Evolutionary conservation across 129 eudicot species (phyloP), one percentile per base, ranked within the genome.

Genomic region (Arctium minus): DNA sequence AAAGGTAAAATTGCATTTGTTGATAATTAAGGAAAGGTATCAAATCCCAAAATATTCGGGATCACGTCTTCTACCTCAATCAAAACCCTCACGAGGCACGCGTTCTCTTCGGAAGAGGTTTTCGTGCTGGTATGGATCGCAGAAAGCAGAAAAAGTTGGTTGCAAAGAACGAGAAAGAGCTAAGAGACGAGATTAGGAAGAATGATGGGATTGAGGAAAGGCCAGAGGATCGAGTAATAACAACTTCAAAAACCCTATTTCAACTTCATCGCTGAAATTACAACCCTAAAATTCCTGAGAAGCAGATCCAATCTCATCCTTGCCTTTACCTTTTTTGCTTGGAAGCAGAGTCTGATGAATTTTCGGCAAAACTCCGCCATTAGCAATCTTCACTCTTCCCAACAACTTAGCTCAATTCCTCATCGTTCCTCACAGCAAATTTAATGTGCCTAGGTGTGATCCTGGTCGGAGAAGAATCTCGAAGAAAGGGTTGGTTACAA

Each of bases 381-480:
- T 92, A 2, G 94, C 94, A 67, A 92, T 92, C 5, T 90, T 92
- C 37, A 92, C 96, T 9, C 74, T 8, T 3, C 96, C 93, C 42
- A 92, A 53, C 17, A 92, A 37, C 88, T 92, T 92, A n/a, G 67
- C 93, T 86, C 17, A 92, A 76, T 72, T 92, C 96, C 75, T 89
- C 96, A 11, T 92, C 96, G 70, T 92, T 92, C 88, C 96, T 86
- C 73, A 92, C 96, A 3, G 96, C 96, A 78, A 92, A 74, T 22
- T 92, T 93, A 12, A 92, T 89, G 18, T 92, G 96, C 85, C 96
- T 86, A 2, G 96, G 93, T 1, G 86, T 74, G 15, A 92, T 92
- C 22, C 93, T 12, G 1, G 31, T 82, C 88, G 27, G 27, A 22
- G 27, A 22, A 22, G 27, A 22, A 22, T 22, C 27, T 22, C 27